Evolutionary conservation across 257 asterid species (phyloP), one percentile per base, ranked within the genome.

Genomic region (Solanum bulbocastanum): DNA sequence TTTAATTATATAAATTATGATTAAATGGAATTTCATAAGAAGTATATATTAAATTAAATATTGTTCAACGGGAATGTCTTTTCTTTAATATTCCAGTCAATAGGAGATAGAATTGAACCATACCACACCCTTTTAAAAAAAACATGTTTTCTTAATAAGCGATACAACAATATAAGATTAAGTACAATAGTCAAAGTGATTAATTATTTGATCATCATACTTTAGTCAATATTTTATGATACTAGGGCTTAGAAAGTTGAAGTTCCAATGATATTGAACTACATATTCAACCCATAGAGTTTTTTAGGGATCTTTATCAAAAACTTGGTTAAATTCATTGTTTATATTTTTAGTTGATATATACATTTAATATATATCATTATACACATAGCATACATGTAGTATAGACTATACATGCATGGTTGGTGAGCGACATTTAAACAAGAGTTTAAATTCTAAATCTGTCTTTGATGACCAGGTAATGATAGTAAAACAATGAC

Each of bases 401-500:
- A 44, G 14, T 12, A 36, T 36, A 36, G 8, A 36, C 40, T 37
- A 37, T 44, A 44, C 18, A 46, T 0, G 3, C 4, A 46, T 46
- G 56, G 56, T 46, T 46, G 69, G n/a, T 1, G 15, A 25, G 3
- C 32, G 15, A n/a, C 5, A 10, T n/a, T n/a, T 62, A 23, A 5
- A 4, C 5, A 23, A 44, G 52, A 12, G 18, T 44, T 44, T 44
- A 71, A 71, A 71, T 71, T 0, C 0, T 73, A 0, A 36, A 73
- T 73, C 0, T 6, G 49, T 73, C 1, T 73, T 74, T 2, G 40
- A 3, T n/a, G 44, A 33, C 0, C 91, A 93, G 98, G 92, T 40
- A 91, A 91, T 20, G 75, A 83, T 89, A 96, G 94, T 25, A 92
- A 94, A 89, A 88, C 90, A 33, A 18, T 96, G 90, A 89, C 91